Conservation (phyloP, 169 alveolate genomes). For the Eimeria necatrix region DNA sequence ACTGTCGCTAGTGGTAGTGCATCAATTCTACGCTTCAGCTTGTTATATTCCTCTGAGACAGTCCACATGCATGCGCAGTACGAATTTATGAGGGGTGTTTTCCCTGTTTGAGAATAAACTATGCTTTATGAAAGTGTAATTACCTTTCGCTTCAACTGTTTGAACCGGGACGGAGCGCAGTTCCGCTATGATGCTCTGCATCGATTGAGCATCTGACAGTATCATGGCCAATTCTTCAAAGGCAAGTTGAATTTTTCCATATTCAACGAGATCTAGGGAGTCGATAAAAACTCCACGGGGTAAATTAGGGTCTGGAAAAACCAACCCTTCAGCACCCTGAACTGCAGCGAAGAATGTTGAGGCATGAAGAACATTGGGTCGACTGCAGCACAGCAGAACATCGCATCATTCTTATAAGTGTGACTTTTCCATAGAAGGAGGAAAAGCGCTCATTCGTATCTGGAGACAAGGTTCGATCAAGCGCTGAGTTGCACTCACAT, state of each 20-base stretch:
- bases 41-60: slow-evolving; percentile 28
- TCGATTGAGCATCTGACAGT: slow-evolving; percentile 48
- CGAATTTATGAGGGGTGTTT: neutral
- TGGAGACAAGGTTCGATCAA: too few relatives aligned
- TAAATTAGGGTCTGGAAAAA: slow-evolving; percentile 33
- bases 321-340: slow-evolving; percentile 52
- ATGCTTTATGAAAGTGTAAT: neutral
- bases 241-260: slow-evolving; percentile 37
- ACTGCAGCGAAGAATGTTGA: slow-evolving; percentile 59
- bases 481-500: neutral
- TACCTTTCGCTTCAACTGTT: slow-evolving; percentile 63
- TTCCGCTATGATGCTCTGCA: slow-evolving; percentile 50
- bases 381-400: slow-evolving; percentile 47
- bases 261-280: slow-evolving; percentile 22
- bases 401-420: neutral
- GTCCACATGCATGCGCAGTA: neutral
- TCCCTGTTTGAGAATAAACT: neutral
- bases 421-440: too few relatives aligned
- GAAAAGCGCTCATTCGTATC: too few relatives aligned
- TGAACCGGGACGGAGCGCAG: slow-evolving; percentile 56
- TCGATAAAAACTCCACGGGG: slow-evolving; percentile 11
- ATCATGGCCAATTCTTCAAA: slow-evolving; percentile 52
- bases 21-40: slow-evolving; percentile 27
- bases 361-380: slow-evolving; percentile 68
- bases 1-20: slow-evolving; percentile 43